phyloP scores from a whole-genome alignment of 2,329 filamentous ascomycete genomes.

The Fusarium nygamai region DNA sequence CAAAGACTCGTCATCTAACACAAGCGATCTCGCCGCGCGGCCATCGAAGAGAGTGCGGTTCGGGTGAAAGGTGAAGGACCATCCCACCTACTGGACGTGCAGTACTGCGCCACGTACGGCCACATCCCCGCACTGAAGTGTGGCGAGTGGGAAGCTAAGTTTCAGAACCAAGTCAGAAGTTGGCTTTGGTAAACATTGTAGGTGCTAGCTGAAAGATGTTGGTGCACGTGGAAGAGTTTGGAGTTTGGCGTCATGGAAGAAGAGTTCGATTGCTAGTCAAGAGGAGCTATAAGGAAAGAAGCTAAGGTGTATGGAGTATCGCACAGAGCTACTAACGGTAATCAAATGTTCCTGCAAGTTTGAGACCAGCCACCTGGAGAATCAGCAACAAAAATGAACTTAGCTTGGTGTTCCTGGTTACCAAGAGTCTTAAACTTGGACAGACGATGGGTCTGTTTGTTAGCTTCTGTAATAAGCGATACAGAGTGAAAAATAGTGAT shows the following conservation, averaged over 20 bases:
- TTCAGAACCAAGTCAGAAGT: slow-evolving; percentile 37
- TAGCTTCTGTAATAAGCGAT: slow-evolving; percentile 15
- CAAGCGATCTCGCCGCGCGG: slow-evolving; percentile 34
- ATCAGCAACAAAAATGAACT: not conserved
- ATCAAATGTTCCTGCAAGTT: not conserved
- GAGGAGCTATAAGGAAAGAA: not conserved
- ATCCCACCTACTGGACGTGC: not conserved
- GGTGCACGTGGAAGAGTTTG: slow-evolving; percentile 6
- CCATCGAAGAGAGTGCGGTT: slow-evolving; percentile 47
- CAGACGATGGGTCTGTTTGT: slow-evolving; percentile 1
- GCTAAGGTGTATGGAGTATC: not conserved
- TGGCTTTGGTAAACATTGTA: slow-evolving; percentile 28
- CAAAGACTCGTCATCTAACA: slow-evolving; percentile 18
- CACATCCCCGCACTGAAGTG: slow-evolving; percentile 19
- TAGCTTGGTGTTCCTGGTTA: not conserved
- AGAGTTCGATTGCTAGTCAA: not conserved
- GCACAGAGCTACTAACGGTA: not conserved
- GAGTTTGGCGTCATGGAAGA: slow-evolving; percentile 25
- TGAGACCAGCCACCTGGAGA: not conserved
- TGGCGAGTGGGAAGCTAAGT: slow-evolving; percentile 20
- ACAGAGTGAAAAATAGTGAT: slow-evolving; percentile 6
- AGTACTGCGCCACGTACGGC: slow-evolving; percentile 21
- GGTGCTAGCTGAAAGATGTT: not conserved
- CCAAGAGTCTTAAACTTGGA: not conserved
- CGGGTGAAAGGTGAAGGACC: slow-evolving; percentile 29